These are phyloP conservation scores for Cryptococcus maquisensis DNA, from an alignment of 1,284 basidiomycete genomes.

Conservation along the genomic window DNA sequence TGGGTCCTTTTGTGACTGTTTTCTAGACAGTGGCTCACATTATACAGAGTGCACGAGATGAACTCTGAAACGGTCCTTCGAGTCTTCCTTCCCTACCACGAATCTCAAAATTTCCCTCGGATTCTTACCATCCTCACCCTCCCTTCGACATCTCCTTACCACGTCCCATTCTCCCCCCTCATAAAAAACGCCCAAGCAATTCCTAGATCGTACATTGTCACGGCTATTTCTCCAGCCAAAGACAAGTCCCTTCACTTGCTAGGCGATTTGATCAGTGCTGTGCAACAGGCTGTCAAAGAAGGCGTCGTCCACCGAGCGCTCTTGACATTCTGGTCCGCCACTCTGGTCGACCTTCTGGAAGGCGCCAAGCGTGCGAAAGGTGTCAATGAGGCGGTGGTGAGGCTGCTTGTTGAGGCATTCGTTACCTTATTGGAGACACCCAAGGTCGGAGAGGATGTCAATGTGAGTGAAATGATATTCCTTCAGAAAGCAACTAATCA, in stretches of 20 bases:
- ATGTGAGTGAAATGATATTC: conserved; percentile 20
- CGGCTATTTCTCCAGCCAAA: conserved; percentile 52
- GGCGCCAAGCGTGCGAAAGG: conserved; percentile 42
- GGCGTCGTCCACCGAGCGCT: conserved; percentile 64
- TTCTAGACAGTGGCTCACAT: neutral
- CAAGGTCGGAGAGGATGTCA: conserved; percentile 38
- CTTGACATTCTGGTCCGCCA: conserved; percentile 77
- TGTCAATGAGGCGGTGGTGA: conserved; percentile 39
- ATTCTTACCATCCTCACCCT: conserved; percentile 83
- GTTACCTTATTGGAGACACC: conserved; percentile 31
- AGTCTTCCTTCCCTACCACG: conserved; percentile 90
- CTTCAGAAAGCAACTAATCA: neutral
- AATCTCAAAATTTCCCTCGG: conserved; percentile 89
- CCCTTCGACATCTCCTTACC: conserved; percentile 43
- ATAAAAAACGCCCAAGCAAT: conserved; percentile 68
- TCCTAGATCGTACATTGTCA: conserved; percentile 68
- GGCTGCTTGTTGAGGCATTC: conserved; percentile 46
- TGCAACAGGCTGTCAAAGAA: conserved; percentile 56
- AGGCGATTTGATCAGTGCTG: conserved; percentile 64
- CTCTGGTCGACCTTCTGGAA: conserved; percentile 73
- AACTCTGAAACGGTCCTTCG: conserved; percentile 75
- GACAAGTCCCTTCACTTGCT: conserved; percentile 60
- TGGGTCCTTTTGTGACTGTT: conserved; percentile 35
- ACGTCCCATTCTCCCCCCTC: conserved; percentile 62
- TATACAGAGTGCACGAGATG: conserved; percentile 80